These are phyloP conservation scores for Cyberlindnera veronae DNA, from an alignment of 805 yeast genomes.

Conservation along the genomic window DNA sequence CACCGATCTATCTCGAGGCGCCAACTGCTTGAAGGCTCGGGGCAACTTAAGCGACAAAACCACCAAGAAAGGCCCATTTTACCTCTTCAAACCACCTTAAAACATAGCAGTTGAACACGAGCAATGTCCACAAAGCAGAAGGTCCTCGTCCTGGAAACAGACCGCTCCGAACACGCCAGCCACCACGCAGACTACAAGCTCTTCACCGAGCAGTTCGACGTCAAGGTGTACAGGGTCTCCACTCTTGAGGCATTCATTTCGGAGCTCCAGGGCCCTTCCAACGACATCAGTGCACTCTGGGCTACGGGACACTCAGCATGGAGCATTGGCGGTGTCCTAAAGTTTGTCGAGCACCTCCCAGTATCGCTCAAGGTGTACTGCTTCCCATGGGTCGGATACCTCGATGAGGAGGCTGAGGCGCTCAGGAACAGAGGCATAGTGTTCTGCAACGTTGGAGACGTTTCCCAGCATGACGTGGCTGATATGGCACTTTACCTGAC, in stretches of 20 bases:
- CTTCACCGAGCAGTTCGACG: slow-evolving; percentile 39
- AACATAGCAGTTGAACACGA: no score
- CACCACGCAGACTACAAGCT: slow-evolving; percentile 43
- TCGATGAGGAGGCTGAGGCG: slow-evolving; percentile 44
- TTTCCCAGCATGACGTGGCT: slow-evolving; percentile 54
- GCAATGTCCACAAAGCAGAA: slow-evolving; percentile 18
- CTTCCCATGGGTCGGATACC: slow-evolving; percentile 60
- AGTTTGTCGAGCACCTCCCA: slow-evolving; percentile 46
- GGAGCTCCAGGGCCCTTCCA: slow-evolving; percentile 37
- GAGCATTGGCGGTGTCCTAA: slow-evolving; percentile 36
- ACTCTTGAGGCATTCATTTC: slow-evolving; percentile 39
- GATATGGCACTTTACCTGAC: slow-evolving; percentile 62
- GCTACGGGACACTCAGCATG: slow-evolving; percentile 52
- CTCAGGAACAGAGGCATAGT: slow-evolving; percentile 45
- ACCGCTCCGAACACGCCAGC: slow-evolving; percentile 44
- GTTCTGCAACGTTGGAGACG: slow-evolving; percentile 62
- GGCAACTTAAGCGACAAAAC: no score
- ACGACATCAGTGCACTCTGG: slow-evolving; percentile 49
- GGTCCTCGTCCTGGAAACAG: slow-evolving; percentile 32
- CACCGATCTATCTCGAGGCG: no score
- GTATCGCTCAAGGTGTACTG: slow-evolving; percentile 43
- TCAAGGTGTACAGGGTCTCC: slow-evolving; percentile 36
- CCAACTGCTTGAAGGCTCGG: no score
- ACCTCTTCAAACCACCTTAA: not conserved
- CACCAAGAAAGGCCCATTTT: no score